Conservation (phyloP, 352 stramenopile genomes). For the Pythium coloratum region DNA sequence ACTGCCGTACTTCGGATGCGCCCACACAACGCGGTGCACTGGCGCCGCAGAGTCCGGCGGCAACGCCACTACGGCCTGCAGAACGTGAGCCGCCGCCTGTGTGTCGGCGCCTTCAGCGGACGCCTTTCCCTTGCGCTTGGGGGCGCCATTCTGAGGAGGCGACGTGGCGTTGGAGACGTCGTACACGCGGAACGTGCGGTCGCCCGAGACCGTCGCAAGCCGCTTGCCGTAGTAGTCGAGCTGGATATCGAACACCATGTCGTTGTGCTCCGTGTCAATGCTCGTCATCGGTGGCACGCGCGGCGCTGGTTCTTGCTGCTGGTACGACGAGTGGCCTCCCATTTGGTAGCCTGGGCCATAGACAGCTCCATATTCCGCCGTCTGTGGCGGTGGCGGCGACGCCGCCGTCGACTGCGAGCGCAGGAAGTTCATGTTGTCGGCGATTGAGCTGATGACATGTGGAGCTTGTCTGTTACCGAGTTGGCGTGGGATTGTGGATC, state of each 20-base stretch:
- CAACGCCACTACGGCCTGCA: constrained; percentile 68
- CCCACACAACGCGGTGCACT: constrained; percentile 81
- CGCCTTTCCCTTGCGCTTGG: constrained; percentile 20
- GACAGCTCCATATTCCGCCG: background rate
- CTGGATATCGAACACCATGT: constrained; percentile 90
- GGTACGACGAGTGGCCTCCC: background rate
- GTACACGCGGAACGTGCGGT: constrained; percentile 85
- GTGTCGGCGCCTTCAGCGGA: background rate
- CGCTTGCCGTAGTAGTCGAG: constrained; percentile 89
- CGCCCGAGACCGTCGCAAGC: constrained; percentile 75
- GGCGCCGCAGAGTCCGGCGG: constrained; percentile 65
- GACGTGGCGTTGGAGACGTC: constrained; percentile 64
- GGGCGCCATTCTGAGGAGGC: constrained; percentile 7
- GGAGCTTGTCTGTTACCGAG: constrained; percentile 7
- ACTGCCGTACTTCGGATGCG: constrained; percentile 84
- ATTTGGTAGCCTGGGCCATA: constrained; percentile 1
- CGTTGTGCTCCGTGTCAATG: constrained; percentile 87
- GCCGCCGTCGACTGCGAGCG: constrained; percentile 19
- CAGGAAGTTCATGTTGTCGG: constrained; percentile 29
- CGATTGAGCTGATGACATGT: constrained; percentile 21
- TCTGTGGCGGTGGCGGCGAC: constrained; percentile 11
- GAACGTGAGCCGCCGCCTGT: constrained; percentile 25
- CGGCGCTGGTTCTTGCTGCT: constrained; percentile 13
- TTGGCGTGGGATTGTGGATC: constrained; percentile 5
- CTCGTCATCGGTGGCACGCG: constrained; percentile 51